Conservation (phyloP, 805 yeast genomes). For the Metschnikowia santaceciliae region DNA sequence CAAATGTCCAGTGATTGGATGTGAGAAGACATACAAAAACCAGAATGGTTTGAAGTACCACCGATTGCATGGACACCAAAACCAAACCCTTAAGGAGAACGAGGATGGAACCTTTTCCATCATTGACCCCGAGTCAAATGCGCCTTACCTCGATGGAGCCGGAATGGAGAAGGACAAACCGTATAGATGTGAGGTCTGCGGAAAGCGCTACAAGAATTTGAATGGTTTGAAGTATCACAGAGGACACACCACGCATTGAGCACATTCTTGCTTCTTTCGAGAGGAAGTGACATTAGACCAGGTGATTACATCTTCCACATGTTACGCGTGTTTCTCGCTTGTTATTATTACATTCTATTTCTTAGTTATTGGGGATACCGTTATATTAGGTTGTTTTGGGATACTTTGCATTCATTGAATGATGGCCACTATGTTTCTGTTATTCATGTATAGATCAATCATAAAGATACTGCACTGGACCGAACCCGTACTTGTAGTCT, state of each 20-base stretch:
- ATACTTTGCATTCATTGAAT: constrained; percentile 3
- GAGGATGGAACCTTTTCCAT: constrained; percentile 91
- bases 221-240: constrained; percentile 96
- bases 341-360: constrained; percentile 4
- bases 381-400: constrained; percentile 6
- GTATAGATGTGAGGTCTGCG: constrained; percentile 96
- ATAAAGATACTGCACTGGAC: constrained; percentile 3
- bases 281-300: not conserved
- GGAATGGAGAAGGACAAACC: constrained; percentile 98
- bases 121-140: constrained; percentile 84
- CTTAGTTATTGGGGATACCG: constrained; percentile 5
- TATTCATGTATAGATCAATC: constrained; percentile 7
- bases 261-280: not conserved
- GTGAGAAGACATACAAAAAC: constrained; percentile 95
- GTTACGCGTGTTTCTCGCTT: constrained; percentile 1
- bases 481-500: not conserved
- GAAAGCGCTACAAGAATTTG: constrained; percentile 91
- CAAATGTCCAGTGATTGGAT: constrained; percentile 96
- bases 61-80: constrained; percentile 93
- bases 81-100: constrained; percentile 84
- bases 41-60: constrained; percentile 97
- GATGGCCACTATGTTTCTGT: constrained; percentile 2
- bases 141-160: constrained; percentile 89
- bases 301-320: not conserved
- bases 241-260: constrained; percentile 93